Evolutionary conservation across 2,329 filamentous ascomycete genomes (phyloP), one percentile per base, ranked within the genome.

Genomic region (Sarocladium strictum): DNA sequence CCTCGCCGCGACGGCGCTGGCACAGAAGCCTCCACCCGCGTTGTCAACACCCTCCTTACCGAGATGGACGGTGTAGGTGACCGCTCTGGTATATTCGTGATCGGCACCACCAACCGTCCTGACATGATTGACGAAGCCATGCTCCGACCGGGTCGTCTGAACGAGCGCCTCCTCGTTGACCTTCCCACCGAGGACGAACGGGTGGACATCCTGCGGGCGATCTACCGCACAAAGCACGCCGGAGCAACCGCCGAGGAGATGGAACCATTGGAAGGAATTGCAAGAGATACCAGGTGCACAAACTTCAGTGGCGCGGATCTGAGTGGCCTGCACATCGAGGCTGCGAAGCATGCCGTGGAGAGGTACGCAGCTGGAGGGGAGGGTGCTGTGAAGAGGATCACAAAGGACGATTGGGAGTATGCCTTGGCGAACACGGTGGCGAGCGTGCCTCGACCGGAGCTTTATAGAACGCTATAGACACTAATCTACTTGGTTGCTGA

Each of bases 41-140:
- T 99, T 2, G 94, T 99, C 60, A 97, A 97, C 68, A 95, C 93
- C 1, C 79, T 99, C 0, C 85, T 99, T 29, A 95, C 94, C 0
- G 94, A 99, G 67, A 81, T 99, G 1, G 94, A 99, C 64, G 94
- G 94, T 52, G 80, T 95, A 6, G 84, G 81, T 58, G 85, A 83
- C 60, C 83, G 94, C 35, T 80, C 85, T 47, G 93, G 93, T 15
- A 92, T 99, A 58, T 97, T 94, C 69, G 87, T 99, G 15, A 90
- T 99, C 56, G 94, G 89, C 23, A 94, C 94, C 0, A 97, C 94
- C 2, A 99, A 99, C 69, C 78, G 94, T 0, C 93, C 93, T 0
- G 93, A 97, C 65, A 96, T 96, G 74, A 97, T 99, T 61, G 94
- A 99, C 67, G 85, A 90, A 1, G 94, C 94, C 1, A 96, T 99